phyloP scores from a whole-genome alignment of 1,284 basidiomycete genomes.

The Rhodotorula sp. region DNA sequence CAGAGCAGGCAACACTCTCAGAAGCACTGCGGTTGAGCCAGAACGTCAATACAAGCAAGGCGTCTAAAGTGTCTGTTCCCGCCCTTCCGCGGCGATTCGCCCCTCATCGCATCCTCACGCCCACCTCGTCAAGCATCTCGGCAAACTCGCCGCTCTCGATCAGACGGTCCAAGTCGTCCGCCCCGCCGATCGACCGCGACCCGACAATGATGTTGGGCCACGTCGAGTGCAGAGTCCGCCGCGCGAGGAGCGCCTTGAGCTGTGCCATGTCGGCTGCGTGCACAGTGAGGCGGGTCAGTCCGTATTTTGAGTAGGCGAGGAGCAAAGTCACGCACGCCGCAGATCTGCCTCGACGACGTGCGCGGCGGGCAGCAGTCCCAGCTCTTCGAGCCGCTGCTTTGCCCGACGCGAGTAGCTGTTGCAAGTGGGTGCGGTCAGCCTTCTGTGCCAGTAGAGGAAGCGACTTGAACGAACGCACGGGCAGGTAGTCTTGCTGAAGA shows the following conservation, averaged over 20 bases:
- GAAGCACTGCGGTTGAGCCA: neutral
- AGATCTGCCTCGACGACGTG: slow-evolving; percentile 72
- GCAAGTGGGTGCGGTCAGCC: neutral
- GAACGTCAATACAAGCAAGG: neutral
- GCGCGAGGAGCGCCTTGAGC: slow-evolving; percentile 66
- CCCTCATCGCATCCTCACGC: neutral
- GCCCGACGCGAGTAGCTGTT: slow-evolving; percentile 66
- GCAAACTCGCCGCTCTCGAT: slow-evolving; percentile 57
- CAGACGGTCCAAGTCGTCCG: slow-evolving; percentile 62
- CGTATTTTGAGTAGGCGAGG: neutral
- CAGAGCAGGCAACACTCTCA: neutral
- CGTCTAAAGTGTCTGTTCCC: neutral
- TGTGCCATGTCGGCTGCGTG: slow-evolving; percentile 63
- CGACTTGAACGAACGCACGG: too few species aligned
- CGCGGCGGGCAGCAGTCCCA: slow-evolving; percentile 7
- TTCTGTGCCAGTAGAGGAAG: neutral
- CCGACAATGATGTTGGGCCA: slow-evolving; percentile 73
- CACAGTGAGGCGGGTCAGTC: neutral
- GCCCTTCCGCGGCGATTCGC: neutral
- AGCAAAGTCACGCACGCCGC: slow-evolving; percentile 56
- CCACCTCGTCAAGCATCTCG: slow-evolving; percentile 38
- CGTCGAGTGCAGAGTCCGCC: slow-evolving; percentile 66
- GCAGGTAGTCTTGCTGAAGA: slow-evolving; percentile 81
- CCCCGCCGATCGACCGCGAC: slow-evolving; percentile 70
- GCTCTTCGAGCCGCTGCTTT: slow-evolving; percentile 19